These are phyloP conservation scores for Boletus semigastroideus DNA, from an alignment of 1,284 basidiomycete genomes.

Conservation along the genomic window DNA sequence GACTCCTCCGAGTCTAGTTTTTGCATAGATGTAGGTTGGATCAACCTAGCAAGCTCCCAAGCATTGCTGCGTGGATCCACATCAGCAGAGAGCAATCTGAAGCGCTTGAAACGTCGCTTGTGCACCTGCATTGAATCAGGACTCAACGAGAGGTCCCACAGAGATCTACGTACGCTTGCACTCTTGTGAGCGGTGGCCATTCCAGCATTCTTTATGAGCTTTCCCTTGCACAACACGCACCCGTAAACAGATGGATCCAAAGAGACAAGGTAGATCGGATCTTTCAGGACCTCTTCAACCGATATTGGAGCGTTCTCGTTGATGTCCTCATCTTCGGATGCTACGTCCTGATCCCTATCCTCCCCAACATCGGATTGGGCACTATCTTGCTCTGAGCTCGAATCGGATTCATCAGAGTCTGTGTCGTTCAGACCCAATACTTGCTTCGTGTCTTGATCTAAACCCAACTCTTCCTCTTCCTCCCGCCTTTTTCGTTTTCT, in stretches of 20 bases:
- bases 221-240: conserved; percentile 77
- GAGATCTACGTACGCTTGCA: conserved; percentile 59
- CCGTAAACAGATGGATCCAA: conserved; percentile 50
- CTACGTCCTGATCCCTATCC: conserved; percentile 30
- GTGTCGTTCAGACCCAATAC: conserved; percentile 72
- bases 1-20: conserved; percentile 4
- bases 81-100: conserved; percentile 40
- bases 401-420: conserved; percentile 67
- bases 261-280: conserved; percentile 64
- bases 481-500: conserved; percentile 64
- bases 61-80: conserved; percentile 46
- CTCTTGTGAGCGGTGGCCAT: conserved; percentile 63
- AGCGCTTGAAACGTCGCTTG: conserved; percentile 53
- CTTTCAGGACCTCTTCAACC: conserved; percentile 56
- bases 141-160: conserved; percentile 15
- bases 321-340: conserved; percentile 27
- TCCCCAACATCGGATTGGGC: conserved; percentile 25
- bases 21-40: conserved; percentile 20
- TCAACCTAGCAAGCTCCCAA: conserved; percentile 43
- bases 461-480: conserved; percentile 67
- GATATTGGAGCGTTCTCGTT: conserved; percentile 47
- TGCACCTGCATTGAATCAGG: conserved; percentile 49
- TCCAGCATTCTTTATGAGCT: conserved; percentile 61
- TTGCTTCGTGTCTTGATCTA: conserved; percentile 71
- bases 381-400: conserved; percentile 33